phyloP scores from a whole-genome alignment of 1,139 yeast species.

The Spathaspora jeffriesii region DNA sequence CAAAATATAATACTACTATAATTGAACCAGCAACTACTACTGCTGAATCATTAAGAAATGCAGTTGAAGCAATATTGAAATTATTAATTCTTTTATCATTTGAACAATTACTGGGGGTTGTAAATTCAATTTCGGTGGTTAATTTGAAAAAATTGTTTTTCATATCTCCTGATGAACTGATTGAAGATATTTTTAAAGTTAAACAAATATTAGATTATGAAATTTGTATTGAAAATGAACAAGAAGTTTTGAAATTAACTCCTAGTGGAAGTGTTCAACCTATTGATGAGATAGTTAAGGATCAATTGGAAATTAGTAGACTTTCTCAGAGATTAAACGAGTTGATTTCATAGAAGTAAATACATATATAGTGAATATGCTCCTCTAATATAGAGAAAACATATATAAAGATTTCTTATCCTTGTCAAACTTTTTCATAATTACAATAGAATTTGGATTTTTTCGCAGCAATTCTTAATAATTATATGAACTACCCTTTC shows the following conservation, averaged over 20 bases:
- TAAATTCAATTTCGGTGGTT: slow-evolving; percentile 6
- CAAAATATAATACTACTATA: slow-evolving; percentile 6
- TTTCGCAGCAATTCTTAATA: too few relatives aligned
- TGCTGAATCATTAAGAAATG: neutral
- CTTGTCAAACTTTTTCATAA: too few relatives aligned
- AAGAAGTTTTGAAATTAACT: slow-evolving; percentile 2
- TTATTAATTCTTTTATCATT: slow-evolving; percentile 5
- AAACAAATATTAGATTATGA: slow-evolving; percentile 3
- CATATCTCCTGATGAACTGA: neutral
- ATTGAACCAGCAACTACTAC: neutral
- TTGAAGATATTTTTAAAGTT: slow-evolving; percentile 4
- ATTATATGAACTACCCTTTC: too few relatives aligned
- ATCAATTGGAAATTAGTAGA: slow-evolving; percentile 4
- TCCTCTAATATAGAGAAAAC: too few relatives aligned
- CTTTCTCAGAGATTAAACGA: slow-evolving; percentile 8
- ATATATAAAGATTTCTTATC: too few relatives aligned
- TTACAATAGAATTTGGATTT: too few relatives aligned
- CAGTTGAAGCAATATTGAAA: slow-evolving; percentile 1
- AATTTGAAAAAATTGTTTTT: slow-evolving; percentile 4
- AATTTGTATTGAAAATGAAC: neutral
- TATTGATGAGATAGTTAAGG: neutral
- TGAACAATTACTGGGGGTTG: slow-evolving; percentile 4
- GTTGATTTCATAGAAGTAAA: slow-evolving; percentile 4
- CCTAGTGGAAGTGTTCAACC: neutral
- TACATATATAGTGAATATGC: too few relatives aligned